phyloP scores from a whole-genome alignment of 345 rosid species.

The Eucalyptus grandis region DNA sequence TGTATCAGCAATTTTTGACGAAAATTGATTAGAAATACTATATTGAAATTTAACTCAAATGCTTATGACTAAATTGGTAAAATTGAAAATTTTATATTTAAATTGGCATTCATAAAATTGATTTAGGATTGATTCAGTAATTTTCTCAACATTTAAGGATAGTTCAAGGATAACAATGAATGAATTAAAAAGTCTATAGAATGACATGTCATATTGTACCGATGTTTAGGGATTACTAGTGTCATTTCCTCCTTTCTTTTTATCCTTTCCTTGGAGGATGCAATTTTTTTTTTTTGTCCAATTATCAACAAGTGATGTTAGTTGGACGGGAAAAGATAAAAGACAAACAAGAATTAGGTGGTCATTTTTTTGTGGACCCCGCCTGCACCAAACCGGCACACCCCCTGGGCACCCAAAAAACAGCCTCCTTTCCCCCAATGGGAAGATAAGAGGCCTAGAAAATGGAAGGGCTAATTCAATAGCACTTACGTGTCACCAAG shows the following conservation, averaged over 20 bases:
- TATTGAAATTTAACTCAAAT: background rate
- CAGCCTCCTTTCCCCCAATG: fast-evolving
- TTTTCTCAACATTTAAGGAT: background rate
- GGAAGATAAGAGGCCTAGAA: background rate
- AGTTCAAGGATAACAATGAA: background rate
- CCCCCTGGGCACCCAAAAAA: too few relatives aligned
- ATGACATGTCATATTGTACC: background rate
- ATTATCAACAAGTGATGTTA: background rate
- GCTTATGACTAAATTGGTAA: background rate
- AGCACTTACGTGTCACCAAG: background rate
- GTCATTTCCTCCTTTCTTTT: background rate
- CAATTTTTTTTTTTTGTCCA: background rate
- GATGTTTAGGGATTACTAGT: background rate
- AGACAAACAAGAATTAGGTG: background rate
- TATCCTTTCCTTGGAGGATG: background rate
- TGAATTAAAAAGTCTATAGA: background rate
- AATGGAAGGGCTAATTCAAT: background rate
- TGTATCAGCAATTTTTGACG: fast-evolving
- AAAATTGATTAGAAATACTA: background rate
- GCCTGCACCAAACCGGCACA: too few relatives aligned
- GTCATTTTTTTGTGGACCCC: background rate
- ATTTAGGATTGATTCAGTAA: fast-evolving
- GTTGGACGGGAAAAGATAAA: background rate
- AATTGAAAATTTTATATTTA: background rate
- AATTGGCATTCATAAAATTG: background rate